A percentile compares a stretch with the other conserved stretches of the same genome.
These are phyloP conservation scores for Trichophyton rubrum DNA, from an alignment of 2,329 filamentous ascomycete species.

Conservation along the genomic window DNA sequence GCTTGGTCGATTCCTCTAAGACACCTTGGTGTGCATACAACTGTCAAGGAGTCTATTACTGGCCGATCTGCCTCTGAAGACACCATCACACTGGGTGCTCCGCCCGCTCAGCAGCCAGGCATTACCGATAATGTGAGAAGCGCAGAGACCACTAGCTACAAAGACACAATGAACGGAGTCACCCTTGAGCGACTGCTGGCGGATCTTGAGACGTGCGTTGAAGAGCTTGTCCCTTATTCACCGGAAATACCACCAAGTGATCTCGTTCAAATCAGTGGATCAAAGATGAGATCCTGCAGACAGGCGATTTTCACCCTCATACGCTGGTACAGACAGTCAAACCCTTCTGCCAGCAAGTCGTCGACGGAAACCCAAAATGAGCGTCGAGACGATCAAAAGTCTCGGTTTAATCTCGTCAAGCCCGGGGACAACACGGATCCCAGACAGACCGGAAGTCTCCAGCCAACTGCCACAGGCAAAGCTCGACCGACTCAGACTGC, in stretches of 20 bases:
- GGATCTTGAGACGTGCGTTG: neutral
- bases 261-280: neutral
- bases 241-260: neutral
- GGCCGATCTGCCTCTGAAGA: neutral
- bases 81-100: neutral
- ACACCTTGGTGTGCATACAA: neutral
- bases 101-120: neutral
- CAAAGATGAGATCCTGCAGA: neutral
- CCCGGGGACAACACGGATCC: neutral
- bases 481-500: neutral
- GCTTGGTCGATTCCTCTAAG: neutral
- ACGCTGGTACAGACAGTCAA: neutral
- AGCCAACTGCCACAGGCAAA: neutral
- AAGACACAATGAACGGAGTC: neutral
- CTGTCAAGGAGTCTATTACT: neutral
- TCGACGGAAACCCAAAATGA: neutral
- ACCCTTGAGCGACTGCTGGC: neutral
- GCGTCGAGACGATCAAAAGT: neutral
- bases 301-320: neutral
- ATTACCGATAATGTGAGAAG: neutral
- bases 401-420: slow-evolving; percentile 1
- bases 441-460: neutral
- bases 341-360: neutral
- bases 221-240: neutral
- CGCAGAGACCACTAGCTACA: neutral